Evolutionary conservation across 805 yeast species (phyloP), one percentile per base, ranked within the genome.

Genomic region (Kodamaea fukazawae): DNA sequence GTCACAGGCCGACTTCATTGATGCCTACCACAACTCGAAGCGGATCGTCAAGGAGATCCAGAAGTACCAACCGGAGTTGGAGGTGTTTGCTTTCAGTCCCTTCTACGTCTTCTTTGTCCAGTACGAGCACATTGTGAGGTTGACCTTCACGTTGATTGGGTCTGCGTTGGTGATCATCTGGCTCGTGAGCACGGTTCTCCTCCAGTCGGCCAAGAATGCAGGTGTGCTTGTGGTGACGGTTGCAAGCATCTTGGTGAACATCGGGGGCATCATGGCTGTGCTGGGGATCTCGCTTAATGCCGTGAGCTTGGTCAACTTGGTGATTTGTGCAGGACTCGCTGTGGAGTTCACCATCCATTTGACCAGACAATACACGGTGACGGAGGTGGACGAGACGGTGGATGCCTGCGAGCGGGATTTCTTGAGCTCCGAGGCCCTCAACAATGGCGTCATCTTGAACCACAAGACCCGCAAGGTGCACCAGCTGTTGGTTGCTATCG

Each of bases 271-370:
- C 9, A 82, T 91, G 89, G 75, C 82, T 0, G 11, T 83, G 4
- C 81, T 88, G 79, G 75, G 72, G 0, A 81, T 91, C 17, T 76
- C 91, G 1, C 70, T 91, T 34, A 91, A 91, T 57, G 98, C 96
- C 0, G 87, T 91, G 3, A 79, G 91, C 44, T 67, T 93, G 45
- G 98, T 93, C 13, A 91, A 91, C 51, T 71, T 91, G 41, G 74
- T 93, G 26, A 91, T 91, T n/a, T 91, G 97, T 58, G 81, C 84
- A 2, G 99, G 99, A 0, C 66, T 91, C 27, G 90, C 93, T 2
- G 96, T 93, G 26, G 99, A 93, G 61, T 93, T 91, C 57, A 88
- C 96, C 43, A 77, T 85, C 25, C 98, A 91, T 60, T 74, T 93
- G 40, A 84, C 88, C 1, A 70, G 93, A 42, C 88, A 93, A 1